A percentile compares a stretch with the other conserved stretches of the same genome.
Conservation (phyloP, 2,329 filamentous ascomycete species). For the Trichoderma asperellum region DNA sequence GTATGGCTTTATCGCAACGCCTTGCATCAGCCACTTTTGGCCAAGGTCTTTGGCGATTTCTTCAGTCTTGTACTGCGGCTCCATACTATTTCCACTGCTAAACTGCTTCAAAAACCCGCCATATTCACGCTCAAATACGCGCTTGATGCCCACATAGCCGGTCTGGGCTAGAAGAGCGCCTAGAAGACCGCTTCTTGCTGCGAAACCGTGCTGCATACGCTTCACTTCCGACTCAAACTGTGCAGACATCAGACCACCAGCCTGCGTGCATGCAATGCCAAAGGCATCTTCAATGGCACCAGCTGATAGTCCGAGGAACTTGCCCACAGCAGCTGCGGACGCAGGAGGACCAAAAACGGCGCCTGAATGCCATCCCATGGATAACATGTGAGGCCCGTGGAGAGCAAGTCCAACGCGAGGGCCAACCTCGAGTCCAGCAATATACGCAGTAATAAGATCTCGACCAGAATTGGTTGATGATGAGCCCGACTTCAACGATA, state of each 20-base stretch:
- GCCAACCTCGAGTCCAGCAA: conserved; percentile 47
- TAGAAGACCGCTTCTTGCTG: conserved; percentile 48
- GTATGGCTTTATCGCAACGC: conserved; percentile 45
- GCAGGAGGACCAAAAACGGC: conserved; percentile 46
- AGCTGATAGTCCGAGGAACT: conserved; percentile 40
- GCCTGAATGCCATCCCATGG: conserved; percentile 47
- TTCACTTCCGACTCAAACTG: conserved; percentile 50
- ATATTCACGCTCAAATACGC: conserved; percentile 47
- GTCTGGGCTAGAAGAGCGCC: conserved; percentile 43
- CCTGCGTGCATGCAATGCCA: conserved; percentile 47
- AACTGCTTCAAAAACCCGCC: conserved; percentile 49
- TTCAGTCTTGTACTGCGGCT: conserved; percentile 6
- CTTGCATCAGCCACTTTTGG: conserved; percentile 41
- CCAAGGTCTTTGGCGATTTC: conserved; percentile 43
- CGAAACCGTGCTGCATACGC: conserved; percentile 52
- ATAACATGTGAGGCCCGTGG: conserved; percentile 45
- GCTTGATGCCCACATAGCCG: conserved; percentile 48
- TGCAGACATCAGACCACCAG: conserved; percentile 47
- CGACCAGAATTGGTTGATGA: conserved; percentile 32
- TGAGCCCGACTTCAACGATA: background rate
- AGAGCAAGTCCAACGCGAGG: conserved; percentile 45
- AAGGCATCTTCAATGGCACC: conserved; percentile 42
- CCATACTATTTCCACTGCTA: conserved; percentile 32
- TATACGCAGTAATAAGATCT: conserved; percentile 42
- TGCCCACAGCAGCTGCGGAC: conserved; percentile 39